Evolutionary conservation across 1,139 yeast species (phyloP).

Genomic region (Protomyces lactucae-debilis): DNA sequence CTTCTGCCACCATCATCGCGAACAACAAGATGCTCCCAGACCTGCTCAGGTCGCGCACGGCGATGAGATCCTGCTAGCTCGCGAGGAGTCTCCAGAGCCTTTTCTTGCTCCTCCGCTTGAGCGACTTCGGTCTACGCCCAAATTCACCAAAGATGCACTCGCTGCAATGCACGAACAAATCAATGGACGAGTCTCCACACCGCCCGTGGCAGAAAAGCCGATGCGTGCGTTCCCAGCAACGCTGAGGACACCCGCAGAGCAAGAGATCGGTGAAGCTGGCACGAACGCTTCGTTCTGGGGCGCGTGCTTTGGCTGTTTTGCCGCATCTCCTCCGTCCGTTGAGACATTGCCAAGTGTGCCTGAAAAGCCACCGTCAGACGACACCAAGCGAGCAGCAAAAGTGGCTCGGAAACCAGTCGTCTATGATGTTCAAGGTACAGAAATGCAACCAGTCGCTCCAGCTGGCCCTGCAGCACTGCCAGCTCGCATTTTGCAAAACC

Average conservation of each 20-base stretch:
- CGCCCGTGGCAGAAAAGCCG: neutral
- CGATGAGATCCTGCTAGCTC: neutral
- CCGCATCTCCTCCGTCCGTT: neutral
- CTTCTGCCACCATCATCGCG: conserved; percentile 8
- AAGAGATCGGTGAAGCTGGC: neutral
- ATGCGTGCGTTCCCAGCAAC: neutral
- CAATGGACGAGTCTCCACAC: neutral
- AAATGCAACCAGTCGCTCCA: neutral
- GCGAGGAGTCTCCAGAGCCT: neutral
- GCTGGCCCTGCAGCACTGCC: neutral
- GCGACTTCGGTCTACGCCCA: neutral
- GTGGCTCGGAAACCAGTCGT: neutral
- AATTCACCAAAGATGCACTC: neutral
- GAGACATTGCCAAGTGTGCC: neutral
- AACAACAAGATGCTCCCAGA: neutral
- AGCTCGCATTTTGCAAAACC: neutral
- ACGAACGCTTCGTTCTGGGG: neutral
- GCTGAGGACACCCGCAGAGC: neutral
- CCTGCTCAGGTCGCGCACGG: neutral
- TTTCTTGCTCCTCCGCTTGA: neutral
- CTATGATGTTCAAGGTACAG: neutral
- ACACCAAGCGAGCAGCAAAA: neutral
- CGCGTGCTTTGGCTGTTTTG: neutral
- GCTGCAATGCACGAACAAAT: neutral
- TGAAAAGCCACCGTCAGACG: neutral